Conservation (phyloP, 768 basidiomycete species). For the Boletus pseudo-olivaceus region DNA sequence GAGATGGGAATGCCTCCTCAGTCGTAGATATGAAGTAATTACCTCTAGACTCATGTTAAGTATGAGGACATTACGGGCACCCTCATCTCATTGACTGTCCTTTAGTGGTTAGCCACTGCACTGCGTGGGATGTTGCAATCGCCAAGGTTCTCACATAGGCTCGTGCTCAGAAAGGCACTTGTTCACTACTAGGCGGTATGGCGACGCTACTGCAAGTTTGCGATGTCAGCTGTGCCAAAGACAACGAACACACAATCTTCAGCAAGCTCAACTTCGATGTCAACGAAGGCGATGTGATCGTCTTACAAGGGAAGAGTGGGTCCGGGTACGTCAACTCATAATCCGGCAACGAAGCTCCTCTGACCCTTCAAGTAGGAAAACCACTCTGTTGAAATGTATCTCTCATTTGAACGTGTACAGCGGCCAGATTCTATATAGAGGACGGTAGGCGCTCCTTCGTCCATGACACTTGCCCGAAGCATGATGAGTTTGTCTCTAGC, state of each 20-base stretch:
- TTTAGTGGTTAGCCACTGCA: background rate
- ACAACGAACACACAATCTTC: constrained; percentile 51
- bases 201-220: constrained; percentile 48
- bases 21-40: constrained; percentile 35
- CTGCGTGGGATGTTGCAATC: constrained; percentile 14
- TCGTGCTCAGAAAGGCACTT: background rate
- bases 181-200: constrained; percentile 2
- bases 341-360: background rate
- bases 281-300: constrained; percentile 68
- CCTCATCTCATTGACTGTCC: constrained; percentile 10
- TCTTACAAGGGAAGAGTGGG: constrained; percentile 79
- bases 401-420: constrained; percentile 73
- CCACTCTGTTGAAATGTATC: constrained; percentile 80
- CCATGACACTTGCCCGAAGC: background rate
- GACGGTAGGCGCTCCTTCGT: constrained; percentile 46
- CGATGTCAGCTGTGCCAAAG: constrained; percentile 46
- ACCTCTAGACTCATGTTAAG: constrained; percentile 28
- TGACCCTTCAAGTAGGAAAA: constrained; percentile 42
- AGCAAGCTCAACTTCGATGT: constrained; percentile 58
- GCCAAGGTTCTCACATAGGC: background rate
- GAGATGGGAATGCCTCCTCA: constrained; percentile 70
- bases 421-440: constrained; percentile 61
- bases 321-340: constrained; percentile 47
- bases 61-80: constrained; percentile 17
- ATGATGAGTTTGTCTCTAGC: constrained; percentile 29